These are phyloP conservation scores for Nakaseomyces delphensis DNA, from an alignment of 1,139 yeast species.

Conservation along the genomic window DNA sequence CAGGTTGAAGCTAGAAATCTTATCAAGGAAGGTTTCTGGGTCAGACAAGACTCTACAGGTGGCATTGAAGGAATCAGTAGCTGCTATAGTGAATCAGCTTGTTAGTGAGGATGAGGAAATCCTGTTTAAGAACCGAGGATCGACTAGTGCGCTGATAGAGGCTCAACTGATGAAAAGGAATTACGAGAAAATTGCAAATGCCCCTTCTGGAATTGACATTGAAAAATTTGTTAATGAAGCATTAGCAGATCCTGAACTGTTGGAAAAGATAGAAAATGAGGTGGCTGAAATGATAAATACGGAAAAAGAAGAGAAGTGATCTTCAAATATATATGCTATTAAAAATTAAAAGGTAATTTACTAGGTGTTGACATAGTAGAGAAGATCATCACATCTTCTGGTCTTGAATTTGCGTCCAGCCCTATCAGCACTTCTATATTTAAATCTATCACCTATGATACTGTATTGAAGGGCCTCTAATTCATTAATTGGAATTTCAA, in stretches of 20 bases:
- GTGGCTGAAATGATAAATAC: neutral
- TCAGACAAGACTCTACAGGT: slow-evolving; percentile 16
- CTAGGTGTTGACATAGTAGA: slow-evolving; percentile 18
- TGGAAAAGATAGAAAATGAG: neutral
- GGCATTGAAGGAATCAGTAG: slow-evolving; percentile 17
- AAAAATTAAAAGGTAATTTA: neutral
- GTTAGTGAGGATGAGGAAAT: slow-evolving; percentile 26
- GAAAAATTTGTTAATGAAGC: slow-evolving; percentile 13
- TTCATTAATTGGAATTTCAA: slow-evolving; percentile 40
- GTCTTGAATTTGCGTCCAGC: slow-evolving; percentile 80
- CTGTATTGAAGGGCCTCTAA: slow-evolving; percentile 45
- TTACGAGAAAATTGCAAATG: slow-evolving; percentile 19
- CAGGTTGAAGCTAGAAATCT: slow-evolving; percentile 22
- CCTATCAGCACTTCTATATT: slow-evolving; percentile 69
- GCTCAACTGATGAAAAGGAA: slow-evolving; percentile 26
- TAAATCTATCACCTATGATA: slow-evolving; percentile 72
- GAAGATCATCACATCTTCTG: slow-evolving; percentile 58
- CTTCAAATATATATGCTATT: neutral
- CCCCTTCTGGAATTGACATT: slow-evolving; percentile 16
- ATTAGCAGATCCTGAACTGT: slow-evolving; percentile 18
- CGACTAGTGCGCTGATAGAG: slow-evolving; percentile 30
- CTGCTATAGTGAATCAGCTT: slow-evolving; percentile 21
- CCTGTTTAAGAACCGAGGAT: slow-evolving; percentile 29
- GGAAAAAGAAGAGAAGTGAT: neutral
- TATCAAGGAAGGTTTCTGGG: slow-evolving; percentile 11